Base-by-base conservation (phyloP, 2,329 filamentous ascomycete species). In the Talaromyces albobiverticillius region DNA sequence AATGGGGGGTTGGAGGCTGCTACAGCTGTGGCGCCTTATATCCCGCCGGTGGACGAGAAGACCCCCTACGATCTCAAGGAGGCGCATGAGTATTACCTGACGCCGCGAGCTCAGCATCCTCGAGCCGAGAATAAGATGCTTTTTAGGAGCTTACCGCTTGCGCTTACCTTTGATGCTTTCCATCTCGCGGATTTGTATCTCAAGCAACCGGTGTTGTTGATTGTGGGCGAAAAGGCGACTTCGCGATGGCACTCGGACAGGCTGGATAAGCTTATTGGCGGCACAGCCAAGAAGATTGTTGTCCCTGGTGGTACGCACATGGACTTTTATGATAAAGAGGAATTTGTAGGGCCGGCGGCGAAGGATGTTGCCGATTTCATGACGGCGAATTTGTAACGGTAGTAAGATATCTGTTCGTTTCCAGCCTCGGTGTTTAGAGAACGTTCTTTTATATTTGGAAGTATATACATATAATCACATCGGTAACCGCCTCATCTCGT, bases 401-500 rank as follows among this genome's bases (percentile, higher is more conserved):
- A 20, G 20, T 3, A 25, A 14, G 6, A 10, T n/a, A n/a, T n/a
- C n/a, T n/a, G n/a, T n/a, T n/a, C n/a, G n/a, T n/a, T n/a, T n/a
- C n/a, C n/a, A n/a, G n/a, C n/a, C n/a, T n/a, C n/a, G n/a, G n/a
- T n/a, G n/a, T n/a, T n/a, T n/a, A n/a, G n/a, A n/a, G n/a, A n/a
- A n/a, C n/a, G n/a, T n/a, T n/a, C n/a, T n/a, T n/a, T n/a, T n/a
- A n/a, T n/a, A n/a, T n/a, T n/a, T n/a, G n/a, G n/a, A n/a, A n/a
- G n/a, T 45, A 10, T 26, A 13, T 46, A 13, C 11, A 43, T 9
- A 22, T 43, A 43, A 5, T 43, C 68, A 91, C 76, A 91, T 89
- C 1, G 82, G 84, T 74, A 94, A 79, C 49, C 74, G 72, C 68
- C 72, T 76, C 70, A 96, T 85, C 78, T 96, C 91, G 45, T 89